Percentiles rank a stretch among this genome's conserved stretches.
Conservation (phyloP, 352 stramenopile genomes). For the Phytopythium kandeliae region DNA sequence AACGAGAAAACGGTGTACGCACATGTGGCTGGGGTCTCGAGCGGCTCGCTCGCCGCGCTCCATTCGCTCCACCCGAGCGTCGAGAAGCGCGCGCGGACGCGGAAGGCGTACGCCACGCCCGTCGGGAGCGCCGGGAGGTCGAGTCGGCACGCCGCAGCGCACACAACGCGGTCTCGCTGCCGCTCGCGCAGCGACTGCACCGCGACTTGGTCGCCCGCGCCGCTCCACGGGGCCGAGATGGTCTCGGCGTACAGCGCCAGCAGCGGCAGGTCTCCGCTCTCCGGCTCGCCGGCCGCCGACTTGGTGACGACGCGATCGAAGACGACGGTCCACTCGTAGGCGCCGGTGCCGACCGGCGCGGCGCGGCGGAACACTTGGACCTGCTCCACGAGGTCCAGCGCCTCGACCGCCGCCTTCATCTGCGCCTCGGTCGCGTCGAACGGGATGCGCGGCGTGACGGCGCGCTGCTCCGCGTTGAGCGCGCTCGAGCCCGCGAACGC, state of each 20-base stretch:
- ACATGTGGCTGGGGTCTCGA: constrained; percentile 32
- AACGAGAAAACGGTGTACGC: not conserved
- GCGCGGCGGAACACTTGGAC: constrained; percentile 46
- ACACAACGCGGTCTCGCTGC: constrained; percentile 14
- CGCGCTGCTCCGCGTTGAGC: constrained; percentile 31
- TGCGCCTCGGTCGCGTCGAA: constrained; percentile 61
- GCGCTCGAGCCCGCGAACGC: constrained; percentile 30
- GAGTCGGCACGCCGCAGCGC: constrained; percentile 18
- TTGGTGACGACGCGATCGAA: constrained; percentile 28
- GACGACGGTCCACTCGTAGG: constrained; percentile 47
- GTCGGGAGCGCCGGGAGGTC: constrained; percentile 15
- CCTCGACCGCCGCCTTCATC: constrained; percentile 67
- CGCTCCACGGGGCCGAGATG: constrained; percentile 38
- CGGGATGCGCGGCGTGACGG: constrained; percentile 51
- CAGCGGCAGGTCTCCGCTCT: constrained; percentile 31
- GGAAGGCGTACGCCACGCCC: constrained; percentile 33
- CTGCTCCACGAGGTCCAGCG: constrained; percentile 52
- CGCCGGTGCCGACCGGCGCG: constrained; percentile 12
- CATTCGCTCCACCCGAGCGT: constrained; percentile 40
- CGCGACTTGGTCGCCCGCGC: constrained; percentile 40
- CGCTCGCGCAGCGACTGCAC: constrained; percentile 34
- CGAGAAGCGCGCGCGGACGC: constrained; percentile 38
- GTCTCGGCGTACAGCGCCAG: constrained; percentile 49
- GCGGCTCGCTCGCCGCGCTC: constrained; percentile 32
- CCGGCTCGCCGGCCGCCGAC: constrained; percentile 7